These are phyloP conservation scores for Cicer bijugum DNA, from an alignment of 306 rosid species.

Conservation along the genomic window DNA sequence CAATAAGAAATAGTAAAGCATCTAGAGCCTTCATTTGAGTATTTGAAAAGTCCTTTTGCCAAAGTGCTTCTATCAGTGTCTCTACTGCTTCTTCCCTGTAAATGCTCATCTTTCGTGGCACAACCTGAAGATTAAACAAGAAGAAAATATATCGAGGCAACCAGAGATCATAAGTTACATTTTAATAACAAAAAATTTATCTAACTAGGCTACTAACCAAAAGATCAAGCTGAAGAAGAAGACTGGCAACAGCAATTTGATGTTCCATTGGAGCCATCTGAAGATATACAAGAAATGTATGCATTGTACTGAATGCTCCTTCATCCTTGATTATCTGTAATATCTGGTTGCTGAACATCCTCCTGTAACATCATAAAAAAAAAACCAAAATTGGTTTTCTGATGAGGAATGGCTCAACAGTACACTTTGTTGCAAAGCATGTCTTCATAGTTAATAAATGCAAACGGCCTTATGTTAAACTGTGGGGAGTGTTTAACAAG, in stretches of 20 bases:
- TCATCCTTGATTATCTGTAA: slow-evolving; percentile 82
- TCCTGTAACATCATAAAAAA: slow-evolving; percentile 54
- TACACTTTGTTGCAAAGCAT: slow-evolving; percentile 7
- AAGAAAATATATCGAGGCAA: slow-evolving; percentile 21
- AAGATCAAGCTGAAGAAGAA: slow-evolving; percentile 96
- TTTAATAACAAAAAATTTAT: slow-evolving; percentile 13
- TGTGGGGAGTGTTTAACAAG: slow-evolving; percentile 8
- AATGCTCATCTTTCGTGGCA: slow-evolving; percentile 92
- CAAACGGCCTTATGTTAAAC: slow-evolving; percentile 11
- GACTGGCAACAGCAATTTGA: slow-evolving; percentile 71
- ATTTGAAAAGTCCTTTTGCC: slow-evolving; percentile 68
- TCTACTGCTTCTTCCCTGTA: slow-evolving; percentile 93
- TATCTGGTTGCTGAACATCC: slow-evolving; percentile 71
- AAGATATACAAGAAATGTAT: slow-evolving; percentile 83
- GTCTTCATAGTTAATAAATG: not conserved
- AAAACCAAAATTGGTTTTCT: slow-evolving; percentile 11
- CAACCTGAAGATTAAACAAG: slow-evolving; percentile 60
- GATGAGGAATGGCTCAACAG: slow-evolving; percentile 21
- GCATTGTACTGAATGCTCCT: slow-evolving; percentile 90
- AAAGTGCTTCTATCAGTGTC: slow-evolving; percentile 72
- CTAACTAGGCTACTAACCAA: slow-evolving; percentile 64
- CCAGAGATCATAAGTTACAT: not conserved
- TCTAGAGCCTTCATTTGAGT: slow-evolving; percentile 73
- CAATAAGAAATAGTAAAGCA: slow-evolving; percentile 71
- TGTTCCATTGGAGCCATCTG: slow-evolving; percentile 96